Evolutionary conservation across 371 early-diverging fungal genomes (phyloP).

Genomic region (Apophysomyces ossiformis): DNA sequence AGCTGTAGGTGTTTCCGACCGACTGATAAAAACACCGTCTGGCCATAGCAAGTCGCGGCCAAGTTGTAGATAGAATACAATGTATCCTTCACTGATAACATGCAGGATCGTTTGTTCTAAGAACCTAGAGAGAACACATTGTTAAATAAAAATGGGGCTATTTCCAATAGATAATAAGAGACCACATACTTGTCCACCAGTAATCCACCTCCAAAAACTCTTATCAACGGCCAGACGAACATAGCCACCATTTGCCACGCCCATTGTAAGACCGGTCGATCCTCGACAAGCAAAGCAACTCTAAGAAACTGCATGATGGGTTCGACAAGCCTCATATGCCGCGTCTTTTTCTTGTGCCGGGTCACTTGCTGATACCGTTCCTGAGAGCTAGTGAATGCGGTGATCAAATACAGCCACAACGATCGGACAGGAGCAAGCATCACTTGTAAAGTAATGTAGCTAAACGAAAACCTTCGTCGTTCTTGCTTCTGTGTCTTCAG

Average conservation of each 20-base stretch:
- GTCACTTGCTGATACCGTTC: slow-evolving; percentile 47
- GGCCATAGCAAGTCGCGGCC: slow-evolving; percentile 65
- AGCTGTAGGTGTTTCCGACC: slow-evolving; percentile 38
- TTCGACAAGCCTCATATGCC: slow-evolving; percentile 42
- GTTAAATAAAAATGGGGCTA: slow-evolving; percentile 2
- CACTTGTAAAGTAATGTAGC: slow-evolving; percentile 51
- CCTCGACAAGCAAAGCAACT: slow-evolving; percentile 39
- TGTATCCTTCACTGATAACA: slow-evolving; percentile 59
- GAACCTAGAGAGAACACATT: slow-evolving; percentile 30
- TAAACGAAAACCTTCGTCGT: slow-evolving; percentile 43
- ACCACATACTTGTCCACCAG: slow-evolving; percentile 49
- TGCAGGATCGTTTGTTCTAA: slow-evolving; percentile 61
- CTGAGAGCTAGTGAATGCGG: slow-evolving; percentile 47
- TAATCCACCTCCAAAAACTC: slow-evolving; percentile 49
- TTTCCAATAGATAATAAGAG: too few species aligned
- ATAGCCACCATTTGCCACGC: slow-evolving; percentile 51
- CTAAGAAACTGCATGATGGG: slow-evolving; percentile 41
- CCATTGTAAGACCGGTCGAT: slow-evolving; percentile 45
- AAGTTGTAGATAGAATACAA: slow-evolving; percentile 58
- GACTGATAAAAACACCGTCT: slow-evolving; percentile 49
- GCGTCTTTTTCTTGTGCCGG: slow-evolving; percentile 42
- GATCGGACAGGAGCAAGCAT: slow-evolving; percentile 39
- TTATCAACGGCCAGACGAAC: slow-evolving; percentile 52
- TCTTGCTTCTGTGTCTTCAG: slow-evolving; percentile 23
- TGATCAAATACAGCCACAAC: slow-evolving; percentile 38